A percentile compares a stretch with the other conserved stretches of the same genome.
Evolutionary conservation across 2,329 filamentous ascomycete genomes (phyloP).

Genomic region (Exophiala aquamarina): DNA sequence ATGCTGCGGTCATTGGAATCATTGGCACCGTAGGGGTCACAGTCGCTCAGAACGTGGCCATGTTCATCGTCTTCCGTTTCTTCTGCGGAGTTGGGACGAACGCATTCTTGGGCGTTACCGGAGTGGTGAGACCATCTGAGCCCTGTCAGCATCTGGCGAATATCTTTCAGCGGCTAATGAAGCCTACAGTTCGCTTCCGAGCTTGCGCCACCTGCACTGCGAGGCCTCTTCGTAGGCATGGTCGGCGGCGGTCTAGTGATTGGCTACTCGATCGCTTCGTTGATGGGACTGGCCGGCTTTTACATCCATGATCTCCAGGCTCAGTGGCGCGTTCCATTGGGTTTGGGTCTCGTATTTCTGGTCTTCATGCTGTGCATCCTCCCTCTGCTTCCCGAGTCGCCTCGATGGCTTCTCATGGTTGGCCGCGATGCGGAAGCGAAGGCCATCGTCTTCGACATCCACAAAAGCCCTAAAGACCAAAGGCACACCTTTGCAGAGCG

Average conservation of each 20-base stretch:
- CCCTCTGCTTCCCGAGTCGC: conserved; percentile 9
- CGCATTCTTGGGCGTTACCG: no score
- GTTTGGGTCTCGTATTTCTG: neutral
- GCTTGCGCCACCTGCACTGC: conserved; percentile 1
- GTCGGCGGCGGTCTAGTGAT: neutral
- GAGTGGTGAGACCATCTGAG: no score
- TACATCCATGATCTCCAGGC: neutral
- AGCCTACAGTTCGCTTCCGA: neutral
- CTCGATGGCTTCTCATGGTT: conserved; percentile 9
- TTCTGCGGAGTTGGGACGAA: neutral
- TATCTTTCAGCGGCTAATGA: no score
- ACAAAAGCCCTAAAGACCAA: conserved; percentile 39
- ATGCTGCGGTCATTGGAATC: neutral
- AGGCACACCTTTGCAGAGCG: conserved; percentile 37
- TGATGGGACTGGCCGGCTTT: conserved; percentile 8
- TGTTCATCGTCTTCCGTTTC: neutral
- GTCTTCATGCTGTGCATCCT: conserved; percentile 1
- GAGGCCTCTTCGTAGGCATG: conserved; percentile 7
- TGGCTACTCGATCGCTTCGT: conserved; percentile 7
- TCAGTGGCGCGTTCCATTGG: conserved; percentile 18
- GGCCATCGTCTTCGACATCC: conserved; percentile 39
- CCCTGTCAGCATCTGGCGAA: no score
- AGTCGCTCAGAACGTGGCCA: neutral
- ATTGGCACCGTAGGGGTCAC: neutral
- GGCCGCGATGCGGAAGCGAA: conserved; percentile 2